phyloP scores from a whole-genome alignment of 1,284 basidiomycete species.

The Chalciporus sp. region DNA sequence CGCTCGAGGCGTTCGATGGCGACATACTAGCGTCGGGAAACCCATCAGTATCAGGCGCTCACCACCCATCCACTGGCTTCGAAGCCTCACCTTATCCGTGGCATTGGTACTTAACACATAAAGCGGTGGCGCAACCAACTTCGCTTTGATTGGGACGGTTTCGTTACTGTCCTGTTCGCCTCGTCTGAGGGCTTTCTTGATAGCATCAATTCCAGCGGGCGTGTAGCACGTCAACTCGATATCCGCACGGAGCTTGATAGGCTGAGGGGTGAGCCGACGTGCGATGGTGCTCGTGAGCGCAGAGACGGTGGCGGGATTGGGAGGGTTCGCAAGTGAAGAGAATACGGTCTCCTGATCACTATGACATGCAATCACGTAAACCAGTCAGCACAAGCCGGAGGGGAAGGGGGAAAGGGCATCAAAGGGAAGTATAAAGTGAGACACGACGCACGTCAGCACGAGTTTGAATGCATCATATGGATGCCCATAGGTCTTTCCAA shows the following conservation, averaged over 20 bases:
- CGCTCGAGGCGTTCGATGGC: conserved; percentile 93
- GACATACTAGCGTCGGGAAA: conserved; percentile 54
- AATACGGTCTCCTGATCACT: conserved; percentile 91
- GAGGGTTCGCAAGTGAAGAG: conserved; percentile 63
- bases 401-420: too few relatives aligned
- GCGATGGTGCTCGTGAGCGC: conserved; percentile 89
- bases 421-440: neutral
- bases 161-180: conserved; percentile 90
- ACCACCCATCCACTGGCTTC: neutral
- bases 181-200: conserved; percentile 88
- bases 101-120: conserved; percentile 97
- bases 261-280: conserved; percentile 94
- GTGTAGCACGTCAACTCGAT: conserved; percentile 98
- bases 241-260: conserved; percentile 98
- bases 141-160: conserved; percentile 95
- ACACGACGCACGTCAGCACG: conserved; percentile 76
- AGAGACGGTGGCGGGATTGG: conserved; percentile 62
- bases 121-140: conserved; percentile 93
- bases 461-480: conserved; percentile 99
- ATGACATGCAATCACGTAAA: conserved; percentile 3
- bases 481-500: conserved; percentile 92
- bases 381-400: neutral
- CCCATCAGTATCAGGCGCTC: neutral
- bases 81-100: conserved; percentile 80
- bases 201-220: conserved; percentile 97